phyloP scores from a whole-genome alignment of 2,329 filamentous ascomycete genomes.

The Nothophaeocryptopus gaeumannii region DNA sequence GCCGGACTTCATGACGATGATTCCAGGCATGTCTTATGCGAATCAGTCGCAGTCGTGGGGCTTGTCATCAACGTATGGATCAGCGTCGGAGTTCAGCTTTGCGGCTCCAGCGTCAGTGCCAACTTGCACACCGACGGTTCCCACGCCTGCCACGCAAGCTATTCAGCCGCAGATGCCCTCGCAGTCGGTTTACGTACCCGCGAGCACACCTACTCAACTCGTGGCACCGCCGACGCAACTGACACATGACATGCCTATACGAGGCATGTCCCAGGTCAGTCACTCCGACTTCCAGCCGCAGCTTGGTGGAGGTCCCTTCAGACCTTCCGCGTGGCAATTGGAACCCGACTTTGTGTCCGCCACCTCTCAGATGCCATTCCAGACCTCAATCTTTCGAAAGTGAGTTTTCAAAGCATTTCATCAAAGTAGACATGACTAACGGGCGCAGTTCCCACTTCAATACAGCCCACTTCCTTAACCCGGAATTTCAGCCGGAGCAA shows the following conservation, averaged over 20 bases:
- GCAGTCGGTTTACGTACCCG: constrained; percentile 27
- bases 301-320: constrained; percentile 41
- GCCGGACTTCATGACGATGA: constrained; percentile 42
- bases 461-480: constrained; percentile 51
- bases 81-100: constrained; percentile 29
- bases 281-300: constrained; percentile 25
- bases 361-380: constrained; percentile 42
- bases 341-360: constrained; percentile 42
- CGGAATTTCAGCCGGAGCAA: constrained; percentile 53
- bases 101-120: constrained; percentile 24
- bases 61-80: constrained; percentile 22
- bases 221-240: constrained; percentile 31
- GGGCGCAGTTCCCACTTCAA: constrained; percentile 49
- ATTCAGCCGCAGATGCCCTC: constrained; percentile 31
- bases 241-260: constrained; percentile 31
- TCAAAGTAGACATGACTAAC: constrained; percentile 18
- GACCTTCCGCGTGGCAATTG: constrained; percentile 47
- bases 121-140: constrained; percentile 25
- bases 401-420: constrained; percentile 16
- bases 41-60: constrained; percentile 18
- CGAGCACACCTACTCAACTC: constrained; percentile 27
- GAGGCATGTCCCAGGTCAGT: constrained; percentile 25
- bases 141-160: constrained; percentile 26
- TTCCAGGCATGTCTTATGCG: constrained; percentile 47
- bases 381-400: constrained; percentile 50